Evolutionary conservation across 768 basidiomycete genomes (phyloP), one percentile per base, ranked within the genome.

Genomic region (Naganishia friedmannii): DNA sequence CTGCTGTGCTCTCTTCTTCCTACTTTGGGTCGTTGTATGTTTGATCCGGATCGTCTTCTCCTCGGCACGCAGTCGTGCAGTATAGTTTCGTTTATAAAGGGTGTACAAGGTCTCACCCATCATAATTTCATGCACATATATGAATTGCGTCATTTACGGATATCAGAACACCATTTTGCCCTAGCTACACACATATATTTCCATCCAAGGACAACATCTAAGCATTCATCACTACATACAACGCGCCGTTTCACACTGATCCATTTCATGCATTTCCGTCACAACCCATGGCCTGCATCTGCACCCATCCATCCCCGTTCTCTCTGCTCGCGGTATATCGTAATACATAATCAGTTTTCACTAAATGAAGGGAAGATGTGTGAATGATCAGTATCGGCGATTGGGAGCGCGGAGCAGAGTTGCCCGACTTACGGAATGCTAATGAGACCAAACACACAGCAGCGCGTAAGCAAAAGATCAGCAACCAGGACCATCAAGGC

Each of bases 381-480:
- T 4, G n/a, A 51, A 23, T 5, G 12, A 23, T 26, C 48, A 51
- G 48, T 12, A 21, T 26, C 48, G 13, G 23, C n/a, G 13, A 7
- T 1, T 23, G 48, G 7, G n/a, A 13, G n/a, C 6, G n/a, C n/a
- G 6, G n/a, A 7, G 13, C 1, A 3, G 48, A 3, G 19, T 51
- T 51, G 12, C n/a, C n/a, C n/a, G 54, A 32, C 54, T 55, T 34
- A 55, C 54, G 54, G 54, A 31, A 55, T 55, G 7, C 54, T 55
- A n/a, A 32, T 29, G 26, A 55, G 13, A 3, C n/a, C 53, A n/a
- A 53, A 15, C 34, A 15, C 23, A 21, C 19, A 55, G 29, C 54
- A 4, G n/a, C 3, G 32, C 3, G 26, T 29, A 26, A 12, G 1
- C 4, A 29, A 53, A 23, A 3, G 28, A 55, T 31, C 32, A 28